Conservation (phyloP, 2,329 filamentous ascomycete species). For the Fusarium decemcellulare region DNA sequence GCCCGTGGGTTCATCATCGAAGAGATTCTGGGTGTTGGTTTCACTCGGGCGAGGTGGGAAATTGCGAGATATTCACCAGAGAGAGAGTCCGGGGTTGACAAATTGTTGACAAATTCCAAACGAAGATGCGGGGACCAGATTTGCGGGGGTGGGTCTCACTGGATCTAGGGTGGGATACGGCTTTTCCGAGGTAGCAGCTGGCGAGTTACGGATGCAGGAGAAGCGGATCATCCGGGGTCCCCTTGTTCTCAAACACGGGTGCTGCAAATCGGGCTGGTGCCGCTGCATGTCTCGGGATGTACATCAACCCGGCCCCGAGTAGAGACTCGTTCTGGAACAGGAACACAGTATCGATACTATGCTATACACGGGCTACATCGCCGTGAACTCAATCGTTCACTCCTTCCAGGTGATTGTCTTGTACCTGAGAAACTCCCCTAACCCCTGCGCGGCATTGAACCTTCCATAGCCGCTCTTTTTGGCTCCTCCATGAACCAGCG, state of each 20-base stretch:
- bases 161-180: background rate
- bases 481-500: slow-evolving; percentile 74
- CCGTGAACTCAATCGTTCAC: background rate
- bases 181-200: background rate
- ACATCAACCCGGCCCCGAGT: background rate
- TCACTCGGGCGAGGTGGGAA: background rate
- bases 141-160: background rate
- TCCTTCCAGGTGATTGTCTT: slow-evolving; percentile 70
- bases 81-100: background rate
- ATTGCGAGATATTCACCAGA: background rate
- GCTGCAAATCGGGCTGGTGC: background rate
- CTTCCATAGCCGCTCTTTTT: slow-evolving; percentile 75
- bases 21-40: background rate
- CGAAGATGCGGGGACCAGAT: slow-evolving; percentile 1
- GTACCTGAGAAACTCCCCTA: slow-evolving; percentile 66
- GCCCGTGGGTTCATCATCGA: too few relatives aligned
- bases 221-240: background rate
- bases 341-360: background rate
- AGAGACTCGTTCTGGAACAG: background rate
- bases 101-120: background rate
- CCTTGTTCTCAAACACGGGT: background rate
- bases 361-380: background rate
- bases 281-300: background rate
- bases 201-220: background rate
- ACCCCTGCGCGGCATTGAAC: slow-evolving; percentile 55